Evolutionary conservation across 805 yeast species (phyloP), one percentile per base, ranked within the genome.

Genomic region (Yamadazyma olivae): DNA sequence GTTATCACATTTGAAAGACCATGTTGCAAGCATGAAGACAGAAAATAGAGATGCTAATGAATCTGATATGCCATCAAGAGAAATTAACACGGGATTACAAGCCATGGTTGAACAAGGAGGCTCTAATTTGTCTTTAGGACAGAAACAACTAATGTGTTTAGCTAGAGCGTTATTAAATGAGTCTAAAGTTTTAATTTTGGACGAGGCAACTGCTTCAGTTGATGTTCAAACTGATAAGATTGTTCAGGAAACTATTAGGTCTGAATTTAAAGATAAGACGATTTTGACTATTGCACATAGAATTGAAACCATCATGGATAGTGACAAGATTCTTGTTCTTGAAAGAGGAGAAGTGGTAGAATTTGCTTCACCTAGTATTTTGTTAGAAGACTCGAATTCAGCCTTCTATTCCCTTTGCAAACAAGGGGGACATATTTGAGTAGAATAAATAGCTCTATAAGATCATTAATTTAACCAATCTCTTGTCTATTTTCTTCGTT

Each of bases 1-100:
- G 48, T 64, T 87, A 30, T 77, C 95, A 0, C 95, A 88, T 54
- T 67, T 89, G 63, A 81, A 82, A 51, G 66, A 65, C 2, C 93
- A 84, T 50, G 66, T 89, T 12, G 43, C 64, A 32, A 47, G 49
- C 13, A 74, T 81, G 77, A 73, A 73, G 35, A 61, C 72, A 1
- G 79, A 55, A 27, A 45, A 44, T 6, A 46, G 47, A 10, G 38
- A 32, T 18, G 40, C 35, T 13, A 44, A n/a, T 38, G 43, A 43
- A 37, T 19, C 28, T 12, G 36, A 36, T 12, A 22, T 12, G 8
- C 45, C 20, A 36, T 16, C 32, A 3, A 33, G 37, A 21, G 44
- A 40, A 28, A 39, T 43, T 17, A 38, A 22, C 5, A 23, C 33
- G 14, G 61, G 59, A 8, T 48, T 59, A 14, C 48, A 51, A 38